phyloP scores from a whole-genome alignment of 495 filamentous ascomycete species.

The Annulohypoxylon stygium region DNA sequence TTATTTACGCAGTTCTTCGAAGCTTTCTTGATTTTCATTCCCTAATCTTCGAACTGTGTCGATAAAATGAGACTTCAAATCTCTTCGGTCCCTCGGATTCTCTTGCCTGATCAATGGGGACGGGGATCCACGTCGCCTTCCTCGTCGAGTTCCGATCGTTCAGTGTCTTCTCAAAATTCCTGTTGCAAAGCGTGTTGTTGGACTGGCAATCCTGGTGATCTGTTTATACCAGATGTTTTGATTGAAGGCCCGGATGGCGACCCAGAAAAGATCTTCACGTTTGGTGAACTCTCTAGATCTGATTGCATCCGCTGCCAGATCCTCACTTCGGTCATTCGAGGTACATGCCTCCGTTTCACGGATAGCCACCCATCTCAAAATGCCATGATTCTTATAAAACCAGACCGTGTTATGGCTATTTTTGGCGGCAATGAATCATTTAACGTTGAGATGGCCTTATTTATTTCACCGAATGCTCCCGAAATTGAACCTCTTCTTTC shows the following conservation, averaged over 20 bases:
- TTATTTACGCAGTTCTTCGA: too few relatives aligned
- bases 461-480: background rate
- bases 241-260: background rate
- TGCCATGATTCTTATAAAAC: too few relatives aligned
- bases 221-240: background rate
- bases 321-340: background rate
- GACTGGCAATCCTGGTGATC: background rate
- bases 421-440: background rate
- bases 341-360: background rate
- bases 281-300: background rate
- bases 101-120: background rate
- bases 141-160: background rate
- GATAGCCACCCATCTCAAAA: background rate
- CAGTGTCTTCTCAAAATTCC: background rate
- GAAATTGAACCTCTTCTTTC: background rate
- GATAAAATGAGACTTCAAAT: background rate
- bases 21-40: background rate
- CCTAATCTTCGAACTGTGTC: background rate
- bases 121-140: background rate
- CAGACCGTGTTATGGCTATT: background rate
- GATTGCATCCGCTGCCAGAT: background rate
- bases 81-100: background rate
- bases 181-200: background rate
- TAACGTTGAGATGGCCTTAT: background rate
- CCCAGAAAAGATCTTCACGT: background rate